Evolutionary conservation across 192 early-diverging fungal species (phyloP), one percentile per base, ranked within the genome.

Genomic region (Gryganskiella cystojenkinii): DNA sequence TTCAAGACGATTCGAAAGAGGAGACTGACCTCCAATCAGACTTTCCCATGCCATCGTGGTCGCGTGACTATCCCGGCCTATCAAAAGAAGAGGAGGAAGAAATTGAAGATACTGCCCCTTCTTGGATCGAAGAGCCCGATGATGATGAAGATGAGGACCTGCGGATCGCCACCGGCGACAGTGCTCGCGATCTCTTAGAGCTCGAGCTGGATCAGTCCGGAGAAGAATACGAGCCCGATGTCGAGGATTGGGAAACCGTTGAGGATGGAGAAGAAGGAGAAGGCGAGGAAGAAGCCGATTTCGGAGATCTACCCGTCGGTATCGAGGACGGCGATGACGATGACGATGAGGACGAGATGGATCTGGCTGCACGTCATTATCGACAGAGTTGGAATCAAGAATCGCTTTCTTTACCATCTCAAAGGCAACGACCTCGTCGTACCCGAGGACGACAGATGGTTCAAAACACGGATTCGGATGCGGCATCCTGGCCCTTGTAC

Each of bases 61-160:
- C 5, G 37, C 5, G 13, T 40, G 37, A 40, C 37, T n/a, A n/a
- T n/a, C 37, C 37, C 37, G 13, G 5, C 7, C 7, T 40, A 9
- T 40, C 37, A 11, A 51, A 27, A 1, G 69, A 49, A 13, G 54
- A 40, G 2, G 61, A 52, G 20, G 70, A 64, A 11, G 53, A 63
- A 19, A 30, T 40, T 13, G 25, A 53, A 19, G 14, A 6, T 2
- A 34, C 22, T 9, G 42, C 56, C 10, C 64, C 71, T n/a, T n/a
- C n/a, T n/a, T 74, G 71, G 71, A 61, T 74, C 7, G 71, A 74
- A 25, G 71, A 66, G n/a, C 42, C 70, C 17, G 63, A 65, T n/a
- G 61, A 63, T 10, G 66, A 49, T 7, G 70, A 64, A 13, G 52
- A 24, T 45, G 34, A 46, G 19, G 7, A n/a, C n/a, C 15, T 31